Conservation (phyloP, 73 alveolate species). For the Tetrahymena borealis region DNA sequence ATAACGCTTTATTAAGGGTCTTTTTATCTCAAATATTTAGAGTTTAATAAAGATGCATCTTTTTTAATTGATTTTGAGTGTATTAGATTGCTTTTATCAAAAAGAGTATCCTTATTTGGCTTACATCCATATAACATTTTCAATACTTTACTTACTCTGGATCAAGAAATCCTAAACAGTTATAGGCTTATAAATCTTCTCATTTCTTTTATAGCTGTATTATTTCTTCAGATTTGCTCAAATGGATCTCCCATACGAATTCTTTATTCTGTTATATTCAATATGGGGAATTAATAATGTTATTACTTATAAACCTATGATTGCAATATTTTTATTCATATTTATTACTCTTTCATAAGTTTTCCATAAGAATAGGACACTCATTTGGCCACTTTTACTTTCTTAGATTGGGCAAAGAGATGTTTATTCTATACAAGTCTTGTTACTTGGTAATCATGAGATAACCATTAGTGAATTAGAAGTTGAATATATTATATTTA, state of each 20-base stretch:
- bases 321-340: not conserved
- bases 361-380: not conserved
- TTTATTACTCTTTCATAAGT: not conserved
- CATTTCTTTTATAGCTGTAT: not conserved
- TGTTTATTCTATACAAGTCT: not conserved
- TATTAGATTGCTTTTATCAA: not conserved
- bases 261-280: not conserved
- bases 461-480: not conserved
- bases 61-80: not conserved
- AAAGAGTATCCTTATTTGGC: not conserved
- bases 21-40: not conserved
- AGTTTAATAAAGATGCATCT: not conserved
- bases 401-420: not conserved
- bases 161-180: not conserved
- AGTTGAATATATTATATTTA: not conserved
- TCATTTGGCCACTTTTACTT: not conserved
- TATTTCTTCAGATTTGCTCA: not conserved
- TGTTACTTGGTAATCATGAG: not conserved
- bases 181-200: not conserved
- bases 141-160: not conserved
- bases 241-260: not conserved
- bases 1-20: not conserved
- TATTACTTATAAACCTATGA: not conserved
- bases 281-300: not conserved
- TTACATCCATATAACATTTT: not conserved